Conservation (phyloP, 495 filamentous ascomycete genomes). For the Penicillium desertorum region DNA sequence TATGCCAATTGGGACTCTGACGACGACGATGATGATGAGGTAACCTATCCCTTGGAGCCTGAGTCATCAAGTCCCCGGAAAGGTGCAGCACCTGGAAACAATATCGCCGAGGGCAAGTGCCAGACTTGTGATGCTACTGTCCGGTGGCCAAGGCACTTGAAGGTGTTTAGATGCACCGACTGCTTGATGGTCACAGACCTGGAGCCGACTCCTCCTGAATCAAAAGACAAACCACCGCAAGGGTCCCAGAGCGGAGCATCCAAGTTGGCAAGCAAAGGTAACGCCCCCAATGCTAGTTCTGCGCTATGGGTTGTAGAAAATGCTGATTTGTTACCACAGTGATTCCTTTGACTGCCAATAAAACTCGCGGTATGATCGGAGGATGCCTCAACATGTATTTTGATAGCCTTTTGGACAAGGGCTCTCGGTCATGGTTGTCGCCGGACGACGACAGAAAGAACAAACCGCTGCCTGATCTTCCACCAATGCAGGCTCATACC, state of each 20-base stretch:
- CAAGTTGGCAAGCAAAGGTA: slow-evolving; percentile 11
- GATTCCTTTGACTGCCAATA: slow-evolving; percentile 44
- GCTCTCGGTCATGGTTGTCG: slow-evolving; percentile 11
- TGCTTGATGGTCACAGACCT: slow-evolving; percentile 89
- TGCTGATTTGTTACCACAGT: slow-evolving; percentile 26
- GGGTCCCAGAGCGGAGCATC: slow-evolving; percentile 6
- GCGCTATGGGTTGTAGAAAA: neutral
- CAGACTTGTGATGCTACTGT: slow-evolving; percentile 80
- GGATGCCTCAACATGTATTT: slow-evolving; percentile 55
- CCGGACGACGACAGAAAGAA: slow-evolving; percentile 19
- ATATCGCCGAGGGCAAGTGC: slow-evolving; percentile 68
- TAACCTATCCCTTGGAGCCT: slow-evolving; percentile 30
- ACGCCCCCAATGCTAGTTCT: neutral
- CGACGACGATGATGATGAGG: slow-evolving; percentile 40
- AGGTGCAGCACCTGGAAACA: slow-evolving; percentile 32
- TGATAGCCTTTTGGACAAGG: slow-evolving; percentile 32
- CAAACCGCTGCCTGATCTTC: slow-evolving; percentile 5
- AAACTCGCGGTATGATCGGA: slow-evolving; percentile 53
- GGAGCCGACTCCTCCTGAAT: slow-evolving; percentile 43
- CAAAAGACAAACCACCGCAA: slow-evolving; percentile 11
- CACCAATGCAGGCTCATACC: neutral
- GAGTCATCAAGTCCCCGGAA: slow-evolving; percentile 38
- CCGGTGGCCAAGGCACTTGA: slow-evolving; percentile 75
- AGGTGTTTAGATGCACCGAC: slow-evolving; percentile 77
- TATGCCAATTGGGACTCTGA: slow-evolving; percentile 42